Conservation (phyloP, 306 rosid species). For the Medicago lupulina region DNA sequence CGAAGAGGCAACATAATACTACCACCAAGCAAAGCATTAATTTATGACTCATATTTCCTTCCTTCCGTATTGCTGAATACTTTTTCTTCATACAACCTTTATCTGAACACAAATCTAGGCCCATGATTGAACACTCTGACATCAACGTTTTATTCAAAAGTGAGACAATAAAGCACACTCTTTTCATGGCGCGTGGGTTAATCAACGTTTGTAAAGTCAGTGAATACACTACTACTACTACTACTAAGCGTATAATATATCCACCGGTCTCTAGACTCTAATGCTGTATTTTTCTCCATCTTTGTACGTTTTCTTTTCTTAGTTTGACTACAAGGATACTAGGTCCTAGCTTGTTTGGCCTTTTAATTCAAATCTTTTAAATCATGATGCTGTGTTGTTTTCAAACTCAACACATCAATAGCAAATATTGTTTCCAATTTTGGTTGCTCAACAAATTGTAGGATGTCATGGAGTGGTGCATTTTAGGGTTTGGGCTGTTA, state of each 20-base stretch:
- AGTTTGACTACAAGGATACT: not conserved
- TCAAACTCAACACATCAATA: too few relatives aligned
- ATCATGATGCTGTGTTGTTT: too few relatives aligned
- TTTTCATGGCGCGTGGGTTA: not conserved
- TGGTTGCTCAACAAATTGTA: too few relatives aligned
- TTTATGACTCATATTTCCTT: not conserved
- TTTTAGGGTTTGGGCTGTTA: too few relatives aligned
- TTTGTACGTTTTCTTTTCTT: not conserved
- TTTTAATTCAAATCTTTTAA: too few relatives aligned
- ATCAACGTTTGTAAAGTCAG: not conserved
- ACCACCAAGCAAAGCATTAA: not conserved
- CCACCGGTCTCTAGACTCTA: not conserved
- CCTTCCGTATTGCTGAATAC: not conserved
- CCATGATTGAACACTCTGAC: not conserved
- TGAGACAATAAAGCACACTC: not conserved
- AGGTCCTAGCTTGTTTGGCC: not conserved
- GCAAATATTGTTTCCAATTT: too few relatives aligned
- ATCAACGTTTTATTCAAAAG: not conserved
- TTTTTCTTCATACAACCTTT: not conserved
- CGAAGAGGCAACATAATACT: not conserved
- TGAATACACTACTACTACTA: not conserved
- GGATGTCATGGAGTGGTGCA: too few relatives aligned
- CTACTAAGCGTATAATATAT: not conserved
- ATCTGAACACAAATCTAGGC: not conserved
- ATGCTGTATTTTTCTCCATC: not conserved